Base-by-base conservation (phyloP, 2,329 filamentous ascomycete species). In the Ophiostoma montium region DNA sequence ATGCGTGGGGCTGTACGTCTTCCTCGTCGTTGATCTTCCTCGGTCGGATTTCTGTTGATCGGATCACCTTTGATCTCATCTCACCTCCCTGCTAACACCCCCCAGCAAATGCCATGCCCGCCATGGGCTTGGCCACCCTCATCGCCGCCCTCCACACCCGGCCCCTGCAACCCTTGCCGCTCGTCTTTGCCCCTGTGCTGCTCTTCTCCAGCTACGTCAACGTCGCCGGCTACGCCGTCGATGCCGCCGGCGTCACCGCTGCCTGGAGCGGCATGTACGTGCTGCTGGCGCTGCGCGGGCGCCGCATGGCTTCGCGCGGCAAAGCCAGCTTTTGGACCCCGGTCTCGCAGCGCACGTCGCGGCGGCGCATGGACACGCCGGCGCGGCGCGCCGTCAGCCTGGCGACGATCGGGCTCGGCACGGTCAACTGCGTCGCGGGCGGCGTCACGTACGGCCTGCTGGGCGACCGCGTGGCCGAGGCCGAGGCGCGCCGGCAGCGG, bases 161-260 rank as follows among this genome's bases (percentile, higher is more conserved):
- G 2, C 76, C 76, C 32, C 60, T 75, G 45, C 71, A 72, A 55
- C 55, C 65, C 12, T 62, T 75, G 3, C 71, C 75, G 33, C 67
- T 78, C 57, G 57, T 67, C 46, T 67, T 75, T 58, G 63, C 72
- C 55, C 69, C 71, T 58, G 65, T 73, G 23, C 69, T 78, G 31
- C 62, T 76, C 50, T 76, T 78, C 62, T 66, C 70, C 48, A 71
- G 69, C 59, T 80, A 79, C 63, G 69, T 77, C 57, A 77, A 76
- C 60, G 68, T 80, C 7, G 72, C 75, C 18, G 75, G 75, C 51
- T 77, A 73, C 64, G 70, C 69, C 53, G 75, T 72, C 47, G 75
- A 76, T 58, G 69, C 68, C 50, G 76, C 75, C 2, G 76, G 74
- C 46, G 63, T 78, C 27, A 68, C 71, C 0, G 72, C 72, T 47